Evolutionary conservation across 805 yeast genomes (phyloP), one percentile per base, ranked within the genome.

Genomic region (Grigorovia jiainica): DNA sequence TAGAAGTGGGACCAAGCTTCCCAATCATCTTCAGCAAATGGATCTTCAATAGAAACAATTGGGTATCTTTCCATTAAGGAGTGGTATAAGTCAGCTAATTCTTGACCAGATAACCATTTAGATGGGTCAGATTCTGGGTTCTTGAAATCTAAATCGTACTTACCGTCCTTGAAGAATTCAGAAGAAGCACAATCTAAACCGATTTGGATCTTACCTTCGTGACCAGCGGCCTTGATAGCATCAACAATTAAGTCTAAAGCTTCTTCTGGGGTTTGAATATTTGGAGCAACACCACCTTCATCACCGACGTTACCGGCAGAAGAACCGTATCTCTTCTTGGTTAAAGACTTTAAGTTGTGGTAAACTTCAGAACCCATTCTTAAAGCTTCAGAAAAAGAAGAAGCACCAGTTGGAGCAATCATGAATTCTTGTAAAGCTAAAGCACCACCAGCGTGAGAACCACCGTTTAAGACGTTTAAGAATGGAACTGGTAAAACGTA

Each of bases 201-300:
- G 67, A 90, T 92, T 62, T 78, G 73, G 65, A 90, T 80, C 74
- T 78, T 71, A 68, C 96, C 97, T 52, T 79, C 82, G 83, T 90
- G 89, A 65, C 98, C 98, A 58, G 98, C 96, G 57, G 72, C 69
- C 67, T 79, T 85, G 67, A 92, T 90, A 64, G 98, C 87, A 54
- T 70, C 82, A 58, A 78, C 76, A 68, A 90, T 87, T 69, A 90
- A 81, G 75, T 92, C 97, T 55, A 90, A 76, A 60, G 97, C 98
- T 79, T 90, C 97, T 71, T 79, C 85, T 66, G 98, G 90, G 59
- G 96, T 78, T 55, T 82, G 77, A 57, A 92, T 81, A 71, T 87
- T 86, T 71, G 98, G 98, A 62, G 98, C 98, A 76, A 90, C 96
- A 81, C 98, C 98, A 83, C 98, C 98, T 79, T 90, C 98, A 72